A percentile compares a stretch with the other conserved stretches of the same genome.
Evolutionary conservation across 768 basidiomycete genomes (phyloP).

Genomic region (Astraeus odoratus): DNA sequence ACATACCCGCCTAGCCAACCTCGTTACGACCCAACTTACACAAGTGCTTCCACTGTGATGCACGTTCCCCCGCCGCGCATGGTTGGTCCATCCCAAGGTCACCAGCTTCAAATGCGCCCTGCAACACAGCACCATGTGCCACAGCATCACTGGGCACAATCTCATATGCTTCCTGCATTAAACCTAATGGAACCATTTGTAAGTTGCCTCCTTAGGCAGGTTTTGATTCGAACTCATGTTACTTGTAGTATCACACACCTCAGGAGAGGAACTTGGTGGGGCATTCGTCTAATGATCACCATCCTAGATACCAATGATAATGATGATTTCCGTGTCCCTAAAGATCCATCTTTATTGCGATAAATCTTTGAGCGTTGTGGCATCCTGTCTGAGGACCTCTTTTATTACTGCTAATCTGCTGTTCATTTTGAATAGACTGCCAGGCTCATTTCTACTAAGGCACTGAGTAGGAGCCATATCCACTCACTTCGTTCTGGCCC

Average conservation of each 20-base stretch:
- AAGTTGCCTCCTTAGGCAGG: constrained; percentile 23
- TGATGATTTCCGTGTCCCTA: constrained; percentile 25
- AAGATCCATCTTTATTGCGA: constrained; percentile 38
- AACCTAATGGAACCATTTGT: constrained; percentile 64
- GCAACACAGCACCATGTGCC: constrained; percentile 39
- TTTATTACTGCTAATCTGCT: constrained; percentile 36
- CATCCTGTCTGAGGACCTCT: constrained; percentile 37
- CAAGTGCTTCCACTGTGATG: constrained; percentile 23
- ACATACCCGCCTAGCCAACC: constrained; percentile 40
- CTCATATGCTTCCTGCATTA: constrained; percentile 35
- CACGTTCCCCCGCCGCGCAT: constrained; percentile 34
- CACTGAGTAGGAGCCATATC: no score
- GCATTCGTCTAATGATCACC: constrained; percentile 40
- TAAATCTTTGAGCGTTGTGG: constrained; percentile 39
- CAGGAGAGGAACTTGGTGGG: constrained; percentile 47
- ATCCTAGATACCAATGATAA: constrained; percentile 46
- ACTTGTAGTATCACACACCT: constrained; percentile 21
- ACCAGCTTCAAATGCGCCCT: constrained; percentile 41
- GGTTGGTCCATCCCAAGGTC: constrained; percentile 24
- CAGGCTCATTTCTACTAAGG: constrained; percentile 32
- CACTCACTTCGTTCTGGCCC: no score
- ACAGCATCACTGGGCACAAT: constrained; percentile 49
- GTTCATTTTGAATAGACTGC: constrained; percentile 33
- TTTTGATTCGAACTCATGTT: constrained; percentile 5
- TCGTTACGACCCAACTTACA: constrained; percentile 49